Percentiles rank a stretch among this genome's conserved stretches.
Evolutionary conservation across 805 yeast species (phyloP).

Genomic region (Schwanniomyces vanrijiae): DNA sequence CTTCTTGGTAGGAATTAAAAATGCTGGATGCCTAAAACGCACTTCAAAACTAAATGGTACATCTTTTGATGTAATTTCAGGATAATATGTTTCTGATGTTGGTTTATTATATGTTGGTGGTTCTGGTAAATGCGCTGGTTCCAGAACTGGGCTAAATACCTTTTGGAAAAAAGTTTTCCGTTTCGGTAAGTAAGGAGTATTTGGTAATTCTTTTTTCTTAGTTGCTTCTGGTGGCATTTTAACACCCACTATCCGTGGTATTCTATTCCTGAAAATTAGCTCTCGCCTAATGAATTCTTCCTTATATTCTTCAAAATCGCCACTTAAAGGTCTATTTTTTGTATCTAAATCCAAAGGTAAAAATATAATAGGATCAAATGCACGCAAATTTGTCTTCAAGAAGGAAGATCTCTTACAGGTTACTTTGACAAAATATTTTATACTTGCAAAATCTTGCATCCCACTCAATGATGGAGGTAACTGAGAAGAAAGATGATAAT

Average conservation of each 20-base stretch:
- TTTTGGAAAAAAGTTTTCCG: slow-evolving; percentile 29
- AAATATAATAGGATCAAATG: slow-evolving; percentile 51
- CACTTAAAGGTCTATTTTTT: slow-evolving; percentile 17
- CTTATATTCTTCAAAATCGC: slow-evolving; percentile 28
- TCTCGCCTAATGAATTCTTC: slow-evolving; percentile 49
- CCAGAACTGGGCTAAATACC: slow-evolving; percentile 19
- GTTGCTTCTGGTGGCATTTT: slow-evolving; percentile 17
- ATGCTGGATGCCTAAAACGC: slow-evolving; percentile 48
- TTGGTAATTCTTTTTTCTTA: slow-evolving; percentile 19
- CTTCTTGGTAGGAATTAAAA: slow-evolving; percentile 43
- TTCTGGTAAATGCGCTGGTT: slow-evolving; percentile 5
- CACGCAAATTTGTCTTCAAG: slow-evolving; percentile 46
- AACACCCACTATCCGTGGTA: slow-evolving; percentile 46
- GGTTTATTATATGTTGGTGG: slow-evolving; percentile 10
- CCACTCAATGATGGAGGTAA: slow-evolving; percentile 37
- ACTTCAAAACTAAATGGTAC: slow-evolving; percentile 47
- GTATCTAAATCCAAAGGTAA: slow-evolving; percentile 46
- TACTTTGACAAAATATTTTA: slow-evolving; percentile 58
- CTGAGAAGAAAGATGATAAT: slow-evolving; percentile 27
- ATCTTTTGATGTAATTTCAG: slow-evolving; percentile 30
- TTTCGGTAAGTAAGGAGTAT: slow-evolving; percentile 13
- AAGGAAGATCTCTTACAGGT: slow-evolving; percentile 56
- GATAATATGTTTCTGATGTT: slow-evolving; percentile 8
- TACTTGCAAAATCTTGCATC: slow-evolving; percentile 33
- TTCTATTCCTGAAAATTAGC: slow-evolving; percentile 33